Evolutionary conservation across 2,329 filamentous ascomycete species (phyloP).

Genomic region (Zopfia rhizophila): DNA sequence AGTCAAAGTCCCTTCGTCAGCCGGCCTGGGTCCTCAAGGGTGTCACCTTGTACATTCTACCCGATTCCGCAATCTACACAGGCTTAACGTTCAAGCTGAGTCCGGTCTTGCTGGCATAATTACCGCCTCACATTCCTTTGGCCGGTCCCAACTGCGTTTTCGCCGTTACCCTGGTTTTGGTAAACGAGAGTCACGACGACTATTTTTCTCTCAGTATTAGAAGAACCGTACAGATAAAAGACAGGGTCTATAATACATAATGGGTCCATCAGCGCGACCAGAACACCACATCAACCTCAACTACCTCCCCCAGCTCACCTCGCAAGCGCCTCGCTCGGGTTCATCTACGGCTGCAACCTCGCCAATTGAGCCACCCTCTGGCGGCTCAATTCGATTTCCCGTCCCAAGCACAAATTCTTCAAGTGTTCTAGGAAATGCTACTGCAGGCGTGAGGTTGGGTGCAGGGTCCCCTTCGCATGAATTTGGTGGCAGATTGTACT

Average conservation of each 20-base stretch:
- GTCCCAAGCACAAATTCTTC: constrained; percentile 75
- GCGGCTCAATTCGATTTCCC: constrained; percentile 74
- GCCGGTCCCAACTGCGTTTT: constrained; percentile 51
- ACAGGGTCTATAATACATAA: constrained; percentile 78
- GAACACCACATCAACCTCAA: constrained; percentile 86
- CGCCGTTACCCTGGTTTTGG: constrained; percentile 51
- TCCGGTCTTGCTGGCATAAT: constrained; percentile 45
- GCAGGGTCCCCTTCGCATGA: constrained; percentile 98
- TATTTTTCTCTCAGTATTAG: constrained; percentile 37
- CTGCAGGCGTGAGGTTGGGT: constrained; percentile 75
- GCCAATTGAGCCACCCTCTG: constrained; percentile 76
- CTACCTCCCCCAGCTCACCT: constrained; percentile 76
- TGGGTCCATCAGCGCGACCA: constrained; percentile 82
- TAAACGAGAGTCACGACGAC: constrained; percentile 46
- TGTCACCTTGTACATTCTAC: constrained; percentile 29
- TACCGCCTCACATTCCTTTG: constrained; percentile 53
- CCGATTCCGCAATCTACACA: constrained; percentile 24
- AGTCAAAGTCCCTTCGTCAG: constrained; percentile 28
- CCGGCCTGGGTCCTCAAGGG: constrained; percentile 39
- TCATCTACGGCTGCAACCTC: constrained; percentile 85
- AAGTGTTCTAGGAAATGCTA: constrained; percentile 60
- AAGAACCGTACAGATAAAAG: constrained; percentile 32
- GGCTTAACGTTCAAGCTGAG: constrained; percentile 36
- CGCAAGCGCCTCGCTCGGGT: constrained; percentile 75
- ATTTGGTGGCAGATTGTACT: constrained; percentile 79